Evolutionary conservation across 2,329 filamentous ascomycete species (phyloP).

Genomic region (Berkeleyomyces basicola): DNA sequence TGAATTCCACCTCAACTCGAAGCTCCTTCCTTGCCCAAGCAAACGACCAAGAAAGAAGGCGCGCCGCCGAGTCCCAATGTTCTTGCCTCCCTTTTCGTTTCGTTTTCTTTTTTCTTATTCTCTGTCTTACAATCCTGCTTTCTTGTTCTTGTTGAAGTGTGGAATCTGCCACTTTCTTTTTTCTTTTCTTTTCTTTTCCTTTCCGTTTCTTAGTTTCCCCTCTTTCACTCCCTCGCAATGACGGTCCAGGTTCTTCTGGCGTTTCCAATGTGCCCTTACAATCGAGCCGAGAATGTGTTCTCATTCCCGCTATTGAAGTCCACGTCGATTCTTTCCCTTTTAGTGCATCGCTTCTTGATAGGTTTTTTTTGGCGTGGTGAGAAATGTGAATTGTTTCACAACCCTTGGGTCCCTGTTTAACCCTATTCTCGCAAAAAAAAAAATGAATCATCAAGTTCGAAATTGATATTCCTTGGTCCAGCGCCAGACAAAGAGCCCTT

Average conservation of each 20-base stretch:
- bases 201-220: background rate
- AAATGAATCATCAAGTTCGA: no score
- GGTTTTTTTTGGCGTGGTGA: background rate
- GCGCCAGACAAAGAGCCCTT: no score
- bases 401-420: no score
- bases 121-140: background rate
- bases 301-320: background rate
- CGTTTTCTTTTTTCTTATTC: background rate
- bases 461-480: no score
- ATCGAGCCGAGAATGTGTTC: background rate
- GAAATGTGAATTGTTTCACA: no score
- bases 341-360: background rate
- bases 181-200: background rate
- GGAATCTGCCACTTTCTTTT: background rate
- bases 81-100: background rate
- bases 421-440: no score
- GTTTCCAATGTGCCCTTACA: background rate
- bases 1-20: background rate
- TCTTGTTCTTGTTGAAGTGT: background rate
- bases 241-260: background rate
- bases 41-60: background rate
- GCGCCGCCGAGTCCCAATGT: background rate
- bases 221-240: background rate
- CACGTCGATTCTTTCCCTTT: background rate
- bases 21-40: background rate